These are phyloP conservation scores for Mycena floridula DNA, from an alignment of 768 basidiomycete genomes.

Conservation along the genomic window DNA sequence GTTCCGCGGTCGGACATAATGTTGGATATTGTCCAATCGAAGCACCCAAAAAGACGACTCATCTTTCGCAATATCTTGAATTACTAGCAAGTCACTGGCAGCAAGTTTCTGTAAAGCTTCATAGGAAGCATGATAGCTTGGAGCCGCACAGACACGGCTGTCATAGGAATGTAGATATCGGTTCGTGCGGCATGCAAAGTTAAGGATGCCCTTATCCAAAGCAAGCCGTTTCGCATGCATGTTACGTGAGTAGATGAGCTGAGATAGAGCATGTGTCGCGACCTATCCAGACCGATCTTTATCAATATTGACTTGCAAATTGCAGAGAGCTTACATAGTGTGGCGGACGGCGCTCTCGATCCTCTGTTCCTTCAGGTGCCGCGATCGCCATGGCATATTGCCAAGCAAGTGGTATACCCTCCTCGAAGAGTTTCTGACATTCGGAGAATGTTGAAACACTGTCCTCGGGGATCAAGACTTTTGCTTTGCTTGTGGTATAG, in stretches of 20 bases:
- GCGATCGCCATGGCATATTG: slow-evolving; percentile 2
- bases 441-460: not conserved
- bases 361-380: not conserved
- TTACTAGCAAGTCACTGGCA: slow-evolving; percentile 1
- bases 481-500: not conserved
- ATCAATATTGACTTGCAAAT: not conserved
- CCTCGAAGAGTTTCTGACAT: not conserved
- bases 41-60: slow-evolving; percentile 4
- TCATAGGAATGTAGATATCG: slow-evolving; percentile 6
- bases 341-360: slow-evolving; percentile 1
- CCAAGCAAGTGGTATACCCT: slow-evolving; percentile 4
- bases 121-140: slow-evolving; percentile 8
- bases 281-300: slow-evolving; percentile 4
- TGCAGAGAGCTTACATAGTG: slow-evolving; percentile 2
- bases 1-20: slow-evolving; percentile 13
- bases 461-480: too few relatives aligned
- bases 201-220: slow-evolving; percentile 7
- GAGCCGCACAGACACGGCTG: slow-evolving; percentile 5
- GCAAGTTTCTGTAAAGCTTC: slow-evolving; percentile 5
- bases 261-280: slow-evolving; percentile 6
- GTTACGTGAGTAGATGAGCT: slow-evolving; percentile 8
- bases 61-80: slow-evolving; percentile 1
- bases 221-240: slow-evolving; percentile 6
- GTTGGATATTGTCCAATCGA: slow-evolving; percentile 17
- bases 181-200: slow-evolving; percentile 8